Conservation (phyloP, 192 early-diverging fungal genomes). For the Coemansia nantahalensis region DNA sequence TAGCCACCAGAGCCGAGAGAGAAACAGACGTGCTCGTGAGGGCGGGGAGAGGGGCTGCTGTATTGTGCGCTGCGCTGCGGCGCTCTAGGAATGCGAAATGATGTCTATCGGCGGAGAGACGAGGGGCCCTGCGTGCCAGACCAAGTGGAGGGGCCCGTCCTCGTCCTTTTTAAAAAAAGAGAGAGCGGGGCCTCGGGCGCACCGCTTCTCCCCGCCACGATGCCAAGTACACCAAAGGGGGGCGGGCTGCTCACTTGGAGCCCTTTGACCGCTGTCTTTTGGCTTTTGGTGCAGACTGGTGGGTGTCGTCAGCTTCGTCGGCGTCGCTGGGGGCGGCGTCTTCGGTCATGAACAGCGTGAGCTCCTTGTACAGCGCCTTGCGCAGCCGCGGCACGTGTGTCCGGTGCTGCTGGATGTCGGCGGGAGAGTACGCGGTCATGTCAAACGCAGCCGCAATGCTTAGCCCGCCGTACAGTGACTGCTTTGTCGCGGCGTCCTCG, state of each 20-base stretch:
- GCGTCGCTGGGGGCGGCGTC: constrained; percentile 1
- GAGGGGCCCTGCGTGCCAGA: too few species aligned
- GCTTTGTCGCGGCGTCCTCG: constrained; percentile 5
- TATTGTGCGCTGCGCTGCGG: too few species aligned
- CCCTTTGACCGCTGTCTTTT: background rate
- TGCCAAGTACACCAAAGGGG: too few species aligned
- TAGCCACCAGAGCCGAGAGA: too few species aligned
- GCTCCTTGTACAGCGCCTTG: constrained; percentile 25
- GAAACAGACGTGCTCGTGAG: background rate
- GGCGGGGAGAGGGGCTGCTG: too few species aligned
- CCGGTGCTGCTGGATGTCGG: constrained; percentile 24
- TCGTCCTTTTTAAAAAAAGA: too few species aligned
- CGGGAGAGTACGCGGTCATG: constrained; percentile 20
- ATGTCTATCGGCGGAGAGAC: too few species aligned
- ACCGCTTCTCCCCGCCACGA: too few species aligned
- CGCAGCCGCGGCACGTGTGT: constrained; percentile 6
- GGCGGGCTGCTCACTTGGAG: too few species aligned
- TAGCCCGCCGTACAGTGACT: constrained; percentile 3
- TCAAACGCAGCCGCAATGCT: constrained; percentile 41
- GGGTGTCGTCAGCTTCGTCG: background rate
- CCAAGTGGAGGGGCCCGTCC: too few species aligned
- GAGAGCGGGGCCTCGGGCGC: too few species aligned
- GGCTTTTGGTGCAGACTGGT: background rate
- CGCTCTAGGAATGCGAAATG: too few species aligned
- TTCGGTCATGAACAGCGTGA: constrained; percentile 34